phyloP scores from a whole-genome alignment of 2,329 filamentous ascomycete genomes.

The Aspergillus thermomutatus region DNA sequence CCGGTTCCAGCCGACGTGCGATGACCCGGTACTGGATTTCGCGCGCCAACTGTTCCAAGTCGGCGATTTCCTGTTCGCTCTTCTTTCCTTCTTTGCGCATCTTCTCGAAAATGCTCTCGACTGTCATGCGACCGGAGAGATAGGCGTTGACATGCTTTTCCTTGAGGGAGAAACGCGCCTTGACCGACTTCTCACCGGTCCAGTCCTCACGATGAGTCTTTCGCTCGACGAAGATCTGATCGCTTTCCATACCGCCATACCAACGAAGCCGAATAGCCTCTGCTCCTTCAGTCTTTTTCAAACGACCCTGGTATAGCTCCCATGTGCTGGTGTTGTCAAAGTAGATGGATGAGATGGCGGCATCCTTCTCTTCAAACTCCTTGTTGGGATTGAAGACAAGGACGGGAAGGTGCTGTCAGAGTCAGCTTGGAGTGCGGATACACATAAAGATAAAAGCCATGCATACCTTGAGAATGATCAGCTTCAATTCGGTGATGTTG shows the following conservation, averaged over 20 bases:
- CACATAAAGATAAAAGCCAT: background rate
- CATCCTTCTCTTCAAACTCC: constrained; percentile 86
- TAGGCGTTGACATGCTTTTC: constrained; percentile 97
- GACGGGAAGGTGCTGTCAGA: constrained; percentile 73
- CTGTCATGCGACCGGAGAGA: constrained; percentile 77
- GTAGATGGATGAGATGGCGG: constrained; percentile 97
- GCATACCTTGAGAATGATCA: constrained; percentile 82
- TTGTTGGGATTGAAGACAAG: constrained; percentile 97
- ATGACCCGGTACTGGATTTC: constrained; percentile 94
- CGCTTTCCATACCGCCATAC: constrained; percentile 95
- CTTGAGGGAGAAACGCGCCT: constrained; percentile 90
- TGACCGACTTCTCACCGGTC: constrained; percentile 98
- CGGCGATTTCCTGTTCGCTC: constrained; percentile 79
- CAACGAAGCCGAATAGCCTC: constrained; percentile 94
- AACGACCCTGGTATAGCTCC: constrained; percentile 87
- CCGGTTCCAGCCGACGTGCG: constrained; percentile 79
- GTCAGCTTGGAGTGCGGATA: background rate
- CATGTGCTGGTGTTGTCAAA: constrained; percentile 93
- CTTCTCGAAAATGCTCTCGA: constrained; percentile 91
- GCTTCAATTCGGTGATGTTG: constrained; percentile 96
- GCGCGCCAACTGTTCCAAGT: constrained; percentile 82
- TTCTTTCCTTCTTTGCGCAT: constrained; percentile 94
- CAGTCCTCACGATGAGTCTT: constrained; percentile 99
- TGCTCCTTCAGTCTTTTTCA: constrained; percentile 97
- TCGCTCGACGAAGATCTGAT: constrained; percentile 94